Evolutionary conservation across 805 yeast species (phyloP).

Genomic region (Candida caryicola): DNA sequence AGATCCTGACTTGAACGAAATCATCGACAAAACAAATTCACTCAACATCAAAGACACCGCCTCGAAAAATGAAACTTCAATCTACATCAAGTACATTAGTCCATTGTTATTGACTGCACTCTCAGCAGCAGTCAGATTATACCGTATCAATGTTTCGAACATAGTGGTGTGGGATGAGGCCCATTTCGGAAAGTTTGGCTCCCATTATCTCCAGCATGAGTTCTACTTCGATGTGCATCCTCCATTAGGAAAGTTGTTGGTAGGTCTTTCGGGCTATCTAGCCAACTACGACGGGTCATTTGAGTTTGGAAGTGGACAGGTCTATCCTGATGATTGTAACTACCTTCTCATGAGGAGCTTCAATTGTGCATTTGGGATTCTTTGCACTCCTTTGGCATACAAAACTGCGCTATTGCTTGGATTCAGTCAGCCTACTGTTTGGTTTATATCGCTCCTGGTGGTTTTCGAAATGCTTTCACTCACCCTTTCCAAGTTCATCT

Average conservation of each 20-base stretch:
- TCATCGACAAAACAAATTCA: conserved; percentile 11
- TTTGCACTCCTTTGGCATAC: conserved; percentile 69
- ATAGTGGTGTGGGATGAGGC: conserved; percentile 89
- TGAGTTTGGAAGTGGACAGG: conserved; percentile 65
- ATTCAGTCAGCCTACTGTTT: conserved; percentile 38
- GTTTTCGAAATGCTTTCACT: conserved; percentile 67
- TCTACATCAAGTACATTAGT: conserved; percentile 2
- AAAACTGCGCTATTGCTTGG: conserved; percentile 34
- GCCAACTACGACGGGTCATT: conserved; percentile 85
- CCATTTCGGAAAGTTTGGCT: conserved; percentile 84
- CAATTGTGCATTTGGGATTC: conserved; percentile 64
- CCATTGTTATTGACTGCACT: conserved; percentile 11
- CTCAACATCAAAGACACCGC: conserved; percentile 8
- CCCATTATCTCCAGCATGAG: conserved; percentile 73
- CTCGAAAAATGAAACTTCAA: not conserved
- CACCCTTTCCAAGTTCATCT: conserved; percentile 68
- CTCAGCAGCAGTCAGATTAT: conserved; percentile 46
- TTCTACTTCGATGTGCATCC: conserved; percentile 88
- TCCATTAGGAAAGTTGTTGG: conserved; percentile 78
- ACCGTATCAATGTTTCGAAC: conserved; percentile 53
- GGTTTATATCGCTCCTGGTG: conserved; percentile 61
- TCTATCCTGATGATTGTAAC: conserved; percentile 61
- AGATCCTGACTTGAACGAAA: conserved; percentile 9
- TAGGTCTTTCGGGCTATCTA: conserved; percentile 72
- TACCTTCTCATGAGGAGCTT: conserved; percentile 66